Evolutionary conservation across 345 rosid genomes (phyloP).

Genomic region (Lepidium aucheri): DNA sequence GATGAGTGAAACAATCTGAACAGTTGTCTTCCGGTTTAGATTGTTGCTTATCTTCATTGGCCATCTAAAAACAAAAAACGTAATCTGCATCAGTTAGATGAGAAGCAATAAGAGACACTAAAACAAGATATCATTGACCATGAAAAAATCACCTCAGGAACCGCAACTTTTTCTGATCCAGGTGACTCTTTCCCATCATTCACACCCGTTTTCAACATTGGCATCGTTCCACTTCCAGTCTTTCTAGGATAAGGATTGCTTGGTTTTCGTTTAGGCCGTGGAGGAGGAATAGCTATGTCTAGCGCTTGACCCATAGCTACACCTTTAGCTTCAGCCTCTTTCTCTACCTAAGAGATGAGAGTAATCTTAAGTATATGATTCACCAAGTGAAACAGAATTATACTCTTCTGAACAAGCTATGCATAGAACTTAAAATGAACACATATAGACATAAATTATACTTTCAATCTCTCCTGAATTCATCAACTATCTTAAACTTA

Average conservation of each 20-base stretch:
- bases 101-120: background rate
- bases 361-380: background rate
- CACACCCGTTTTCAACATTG: conserved; percentile 27
- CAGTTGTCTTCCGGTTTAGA: conserved; percentile 46
- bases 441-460: background rate
- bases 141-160: conserved; percentile 44
- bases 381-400: background rate
- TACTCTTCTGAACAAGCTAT: background rate
- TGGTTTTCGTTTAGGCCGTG: conserved; percentile 94
- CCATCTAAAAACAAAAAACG: conserved; percentile 37
- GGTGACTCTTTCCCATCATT: conserved; percentile 48
- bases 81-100: background rate
- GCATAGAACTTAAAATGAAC: background rate
- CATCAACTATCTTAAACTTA: background rate
- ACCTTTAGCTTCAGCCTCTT: conserved; percentile 88
- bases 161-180: conserved; percentile 57
- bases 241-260: conserved; percentile 93
- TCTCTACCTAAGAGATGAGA: conserved; percentile 62
- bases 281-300: conserved; percentile 91
- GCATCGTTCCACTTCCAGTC: conserved; percentile 31
- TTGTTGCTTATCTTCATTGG: conserved; percentile 33
- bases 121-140: background rate
- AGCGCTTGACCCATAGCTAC: conserved; percentile 61
- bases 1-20: conserved; percentile 57
- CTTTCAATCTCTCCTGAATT: background rate